Conservation (phyloP, 176 grass and related monocot genomes). For the Avena atlantica region DNA sequence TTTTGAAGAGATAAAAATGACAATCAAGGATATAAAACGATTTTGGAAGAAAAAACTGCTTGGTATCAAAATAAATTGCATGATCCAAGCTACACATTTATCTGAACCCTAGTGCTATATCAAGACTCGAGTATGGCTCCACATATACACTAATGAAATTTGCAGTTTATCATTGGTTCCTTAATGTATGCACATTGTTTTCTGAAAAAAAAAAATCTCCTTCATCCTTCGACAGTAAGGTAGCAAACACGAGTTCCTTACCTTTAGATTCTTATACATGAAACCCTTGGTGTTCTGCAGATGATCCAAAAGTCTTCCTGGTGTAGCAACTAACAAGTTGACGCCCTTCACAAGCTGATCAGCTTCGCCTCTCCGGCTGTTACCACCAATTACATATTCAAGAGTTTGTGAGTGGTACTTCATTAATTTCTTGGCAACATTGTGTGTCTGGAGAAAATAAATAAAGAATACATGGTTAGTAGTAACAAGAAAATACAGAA, state of each 20-base stretch:
- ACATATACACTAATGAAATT: not conserved
- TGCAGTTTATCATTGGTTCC: not conserved
- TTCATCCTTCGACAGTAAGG: not conserved
- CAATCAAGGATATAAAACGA: not conserved
- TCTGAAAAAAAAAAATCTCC: not conserved
- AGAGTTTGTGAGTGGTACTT: slow-evolving; percentile 88
- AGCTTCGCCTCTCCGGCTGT: slow-evolving; percentile 72
- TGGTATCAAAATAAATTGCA: not conserved
- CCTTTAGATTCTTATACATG: slow-evolving; percentile 83
- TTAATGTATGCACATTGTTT: not conserved
- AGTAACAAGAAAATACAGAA: not conserved
- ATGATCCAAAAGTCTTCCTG: slow-evolving; percentile 95
- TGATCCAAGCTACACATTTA: not conserved
- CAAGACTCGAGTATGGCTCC: not conserved
- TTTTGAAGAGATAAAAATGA: not conserved
- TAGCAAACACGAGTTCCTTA: not conserved
- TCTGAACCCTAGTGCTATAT: not conserved
- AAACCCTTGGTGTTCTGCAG: slow-evolving; percentile 86
- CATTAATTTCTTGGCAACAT: slow-evolving; percentile 85
- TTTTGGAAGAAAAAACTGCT: not conserved
- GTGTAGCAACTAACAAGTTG: slow-evolving; percentile 89
- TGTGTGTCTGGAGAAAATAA: slow-evolving; percentile 73
- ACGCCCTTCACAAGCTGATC: slow-evolving; percentile 82
- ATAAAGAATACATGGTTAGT: not conserved
- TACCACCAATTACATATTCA: slow-evolving; percentile 85